Evolutionary conservation across 2,329 filamentous ascomycete genomes (phyloP).

Genomic region (Didymella sp.): DNA sequence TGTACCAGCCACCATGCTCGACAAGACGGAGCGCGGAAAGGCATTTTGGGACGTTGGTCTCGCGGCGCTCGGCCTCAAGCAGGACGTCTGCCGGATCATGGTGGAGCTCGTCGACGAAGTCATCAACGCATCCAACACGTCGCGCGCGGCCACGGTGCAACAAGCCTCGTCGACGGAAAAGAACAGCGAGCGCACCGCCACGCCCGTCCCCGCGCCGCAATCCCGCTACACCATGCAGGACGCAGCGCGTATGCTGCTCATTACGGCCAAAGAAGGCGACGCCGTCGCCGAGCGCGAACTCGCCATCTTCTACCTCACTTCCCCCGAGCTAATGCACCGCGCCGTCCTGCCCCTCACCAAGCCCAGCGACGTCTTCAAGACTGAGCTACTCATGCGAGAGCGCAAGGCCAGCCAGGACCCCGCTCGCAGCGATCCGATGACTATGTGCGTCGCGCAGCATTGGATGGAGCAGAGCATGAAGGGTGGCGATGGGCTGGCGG

Average conservation of each 20-base stretch:
- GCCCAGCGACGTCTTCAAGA: conserved; percentile 88
- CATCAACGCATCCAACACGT: conserved; percentile 69
- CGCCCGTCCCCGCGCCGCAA: conserved; percentile 48
- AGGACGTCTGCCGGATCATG: conserved; percentile 85
- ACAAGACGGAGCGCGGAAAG: conserved; percentile 68
- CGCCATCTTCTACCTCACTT: conserved; percentile 89
- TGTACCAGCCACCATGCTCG: conserved; percentile 63
- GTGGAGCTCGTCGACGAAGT: conserved; percentile 76
- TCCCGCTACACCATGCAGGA: conserved; percentile 76
- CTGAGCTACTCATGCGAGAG: conserved; percentile 75
- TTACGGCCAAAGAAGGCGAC: conserved; percentile 91
- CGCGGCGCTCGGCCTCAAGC: conserved; percentile 86
- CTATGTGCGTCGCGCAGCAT: conserved; percentile 94
- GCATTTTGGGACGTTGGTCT: conserved; percentile 91
- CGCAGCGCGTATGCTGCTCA: conserved; percentile 87
- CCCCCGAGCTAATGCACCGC: conserved; percentile 81
- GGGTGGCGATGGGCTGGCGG: conserved; percentile 86
- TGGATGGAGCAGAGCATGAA: conserved; percentile 93
- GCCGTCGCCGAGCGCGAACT: conserved; percentile 90
- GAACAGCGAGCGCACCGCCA: conserved; percentile 15
- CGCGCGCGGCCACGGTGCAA: conserved; percentile 56
- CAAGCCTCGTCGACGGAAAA: conserved; percentile 32
- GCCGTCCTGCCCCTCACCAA: conserved; percentile 84
- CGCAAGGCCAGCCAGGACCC: conserved; percentile 63
- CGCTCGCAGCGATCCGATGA: conserved; percentile 76